Conservation (phyloP, 768 basidiomycete species). For the Crucibulum laeve region DNA sequence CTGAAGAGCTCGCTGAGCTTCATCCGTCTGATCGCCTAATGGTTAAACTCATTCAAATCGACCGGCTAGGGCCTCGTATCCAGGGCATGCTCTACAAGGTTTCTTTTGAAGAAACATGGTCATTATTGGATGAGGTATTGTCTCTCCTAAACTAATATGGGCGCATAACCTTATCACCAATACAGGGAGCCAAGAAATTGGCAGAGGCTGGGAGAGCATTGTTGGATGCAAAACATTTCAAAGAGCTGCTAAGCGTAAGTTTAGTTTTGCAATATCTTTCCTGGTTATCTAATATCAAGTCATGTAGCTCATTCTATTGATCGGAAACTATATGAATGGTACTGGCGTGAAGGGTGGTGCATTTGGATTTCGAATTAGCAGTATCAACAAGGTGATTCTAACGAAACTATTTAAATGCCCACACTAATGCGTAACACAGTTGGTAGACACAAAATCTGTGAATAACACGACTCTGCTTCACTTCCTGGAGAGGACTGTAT, state of each 20-base stretch:
- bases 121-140: slow-evolving; percentile 72
- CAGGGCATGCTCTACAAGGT: slow-evolving; percentile 95
- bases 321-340: slow-evolving; percentile 99
- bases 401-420: background rate
- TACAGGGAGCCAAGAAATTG: slow-evolving; percentile 75
- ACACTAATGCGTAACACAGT: slow-evolving; percentile 33
- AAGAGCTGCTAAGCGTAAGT: slow-evolving; percentile 80
- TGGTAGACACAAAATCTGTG: slow-evolving; percentile 96
- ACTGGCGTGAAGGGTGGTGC: slow-evolving; percentile 95
- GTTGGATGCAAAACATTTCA: slow-evolving; percentile 81
- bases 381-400: slow-evolving; percentile 83
- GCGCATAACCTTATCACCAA: slow-evolving; percentile 3
- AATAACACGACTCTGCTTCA: slow-evolving; percentile 93
- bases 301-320: slow-evolving; percentile 78
- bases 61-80: slow-evolving; percentile 81
- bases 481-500: slow-evolving; percentile 86
- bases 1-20: slow-evolving; percentile 81
- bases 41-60: slow-evolving; percentile 95
- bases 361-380: slow-evolving; percentile 94
- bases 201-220: slow-evolving; percentile 78
- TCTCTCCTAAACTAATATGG: slow-evolving; percentile 1
- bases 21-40: slow-evolving; percentile 95
- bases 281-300: background rate
- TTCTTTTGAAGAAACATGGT: slow-evolving; percentile 82
- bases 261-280: background rate